Conservation (phyloP, 768 basidiomycete species). For the Multifurca ochricompacta region DNA sequence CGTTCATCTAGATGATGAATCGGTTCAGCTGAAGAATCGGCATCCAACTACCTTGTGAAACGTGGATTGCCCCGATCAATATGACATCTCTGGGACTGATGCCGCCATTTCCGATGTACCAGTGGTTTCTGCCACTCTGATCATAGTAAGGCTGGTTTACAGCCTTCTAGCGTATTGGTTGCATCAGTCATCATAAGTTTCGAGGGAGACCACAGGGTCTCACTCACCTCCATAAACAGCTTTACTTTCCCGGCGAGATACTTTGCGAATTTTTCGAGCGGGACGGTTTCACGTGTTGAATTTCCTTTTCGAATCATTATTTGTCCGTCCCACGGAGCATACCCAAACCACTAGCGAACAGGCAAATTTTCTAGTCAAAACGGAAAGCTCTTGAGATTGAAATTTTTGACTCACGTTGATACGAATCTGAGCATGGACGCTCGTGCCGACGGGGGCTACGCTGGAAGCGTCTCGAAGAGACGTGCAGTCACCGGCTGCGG, state of each 20-base stretch:
- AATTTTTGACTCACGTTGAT: background rate
- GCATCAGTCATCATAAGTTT: background rate
- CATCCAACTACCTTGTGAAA: constrained; percentile 17
- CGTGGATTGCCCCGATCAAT: constrained; percentile 5
- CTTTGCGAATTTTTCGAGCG: constrained; percentile 1
- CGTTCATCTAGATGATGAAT: no score
- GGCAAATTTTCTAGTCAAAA: background rate
- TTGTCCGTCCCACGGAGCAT: background rate
- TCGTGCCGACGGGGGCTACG: background rate
- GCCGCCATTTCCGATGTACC: background rate
- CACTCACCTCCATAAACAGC: constrained; percentile 1
- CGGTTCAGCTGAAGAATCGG: constrained; percentile 8
- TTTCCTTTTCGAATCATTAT: constrained; percentile 1
- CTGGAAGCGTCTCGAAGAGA: background rate
- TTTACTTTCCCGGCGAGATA: constrained; percentile 1
- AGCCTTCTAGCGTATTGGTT: background rate
- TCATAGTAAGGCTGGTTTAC: no score
- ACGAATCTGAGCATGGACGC: constrained; percentile 10
- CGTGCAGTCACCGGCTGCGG: background rate
- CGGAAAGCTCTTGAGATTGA: background rate
- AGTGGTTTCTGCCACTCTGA: background rate
- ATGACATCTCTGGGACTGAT: background rate
- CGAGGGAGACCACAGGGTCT: background rate
- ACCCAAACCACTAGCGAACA: constrained; percentile 11
- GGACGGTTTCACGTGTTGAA: background rate